Evolutionary conservation across 2,329 filamentous ascomycete genomes (phyloP).

Genomic region (Colletotrichum kahawae): DNA sequence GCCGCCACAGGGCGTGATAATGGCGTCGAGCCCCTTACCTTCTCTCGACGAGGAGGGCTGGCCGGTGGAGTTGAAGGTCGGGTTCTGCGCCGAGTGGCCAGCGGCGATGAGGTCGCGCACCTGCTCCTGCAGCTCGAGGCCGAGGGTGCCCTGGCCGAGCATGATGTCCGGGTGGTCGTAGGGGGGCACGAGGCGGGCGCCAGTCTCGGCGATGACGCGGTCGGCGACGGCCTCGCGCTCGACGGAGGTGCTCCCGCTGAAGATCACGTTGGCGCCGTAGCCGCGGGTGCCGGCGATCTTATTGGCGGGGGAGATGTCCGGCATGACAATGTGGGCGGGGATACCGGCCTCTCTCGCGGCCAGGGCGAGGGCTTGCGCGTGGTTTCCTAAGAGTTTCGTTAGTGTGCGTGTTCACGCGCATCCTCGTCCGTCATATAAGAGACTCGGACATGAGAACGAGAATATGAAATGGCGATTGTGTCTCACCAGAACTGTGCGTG

Average conservation of each 20-base stretch:
- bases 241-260: slow-evolving; percentile 78
- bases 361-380: slow-evolving; percentile 89
- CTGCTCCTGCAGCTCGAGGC: slow-evolving; percentile 81
- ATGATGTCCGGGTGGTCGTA: slow-evolving; percentile 95
- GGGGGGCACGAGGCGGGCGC: slow-evolving; percentile 82
- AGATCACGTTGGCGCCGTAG: slow-evolving; percentile 80
- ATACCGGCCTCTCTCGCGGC: slow-evolving; percentile 77
- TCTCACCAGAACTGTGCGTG: slow-evolving; percentile 86
- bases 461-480: not conserved
- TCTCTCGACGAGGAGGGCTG: not conserved
- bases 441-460: not conserved
- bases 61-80: slow-evolving; percentile 13
- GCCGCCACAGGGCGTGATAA: slow-evolving; percentile 85
- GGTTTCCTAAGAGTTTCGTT: slow-evolving; percentile 70
- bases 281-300: slow-evolving; percentile 84
- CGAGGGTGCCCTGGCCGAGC: slow-evolving; percentile 90
- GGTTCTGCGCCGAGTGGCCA: slow-evolving; percentile 16
- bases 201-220: slow-evolving; percentile 72
- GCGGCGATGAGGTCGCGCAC: slow-evolving; percentile 57
- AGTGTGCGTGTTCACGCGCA: not conserved
- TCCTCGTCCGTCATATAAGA: not conserved
- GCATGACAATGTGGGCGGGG: slow-evolving; percentile 91
- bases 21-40: slow-evolving; percentile 61
- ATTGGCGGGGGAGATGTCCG: slow-evolving; percentile 78
- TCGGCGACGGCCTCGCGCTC: slow-evolving; percentile 82